phyloP scores from a whole-genome alignment of 177 flowering plant species.

The Tripterygium wilfordii region DNA sequence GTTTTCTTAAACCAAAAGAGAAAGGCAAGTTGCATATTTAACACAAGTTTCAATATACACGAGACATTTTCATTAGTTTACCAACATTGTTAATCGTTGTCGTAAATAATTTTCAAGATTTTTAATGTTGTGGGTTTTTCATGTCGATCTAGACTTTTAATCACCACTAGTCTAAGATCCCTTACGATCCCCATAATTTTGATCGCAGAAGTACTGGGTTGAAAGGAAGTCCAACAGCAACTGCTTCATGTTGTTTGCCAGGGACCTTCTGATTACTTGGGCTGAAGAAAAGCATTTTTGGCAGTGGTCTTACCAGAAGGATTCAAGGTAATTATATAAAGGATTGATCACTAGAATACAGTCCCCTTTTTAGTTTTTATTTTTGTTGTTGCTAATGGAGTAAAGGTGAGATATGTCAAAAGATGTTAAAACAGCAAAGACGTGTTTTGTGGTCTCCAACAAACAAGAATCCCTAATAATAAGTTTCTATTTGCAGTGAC shows the following conservation, averaged over 20 bases:
- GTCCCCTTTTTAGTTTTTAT: too few relatives aligned
- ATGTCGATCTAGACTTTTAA: too few relatives aligned
- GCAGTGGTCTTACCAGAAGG: slow-evolving; percentile 35
- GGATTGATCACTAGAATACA: background rate
- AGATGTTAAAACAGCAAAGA: too few relatives aligned
- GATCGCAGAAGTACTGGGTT: slow-evolving; percentile 57
- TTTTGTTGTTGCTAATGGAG: too few relatives aligned
- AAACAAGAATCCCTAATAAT: too few relatives aligned
- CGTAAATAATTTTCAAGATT: too few relatives aligned
- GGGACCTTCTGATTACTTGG: slow-evolving; percentile 57
- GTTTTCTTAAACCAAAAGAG: slow-evolving; percentile 39
- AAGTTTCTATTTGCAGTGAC: slow-evolving; percentile 23
- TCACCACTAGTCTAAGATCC: too few relatives aligned
- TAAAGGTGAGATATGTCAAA: too few relatives aligned
- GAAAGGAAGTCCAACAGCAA: slow-evolving; percentile 40
- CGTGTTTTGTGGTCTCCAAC: too few relatives aligned
- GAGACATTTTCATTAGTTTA: too few relatives aligned
- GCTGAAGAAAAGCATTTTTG: slow-evolving; percentile 39
- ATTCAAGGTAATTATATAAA: slow-evolving; percentile 10
- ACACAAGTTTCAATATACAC: background rate
- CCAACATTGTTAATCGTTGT: background rate
- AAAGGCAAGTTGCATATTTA: slow-evolving; percentile 30
- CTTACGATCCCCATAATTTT: too few relatives aligned
- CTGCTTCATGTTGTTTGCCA: slow-evolving; percentile 60
- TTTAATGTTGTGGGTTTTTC: too few relatives aligned